Conservation (phyloP, 345 rosid genomes). For the Acer saccharum region DNA sequence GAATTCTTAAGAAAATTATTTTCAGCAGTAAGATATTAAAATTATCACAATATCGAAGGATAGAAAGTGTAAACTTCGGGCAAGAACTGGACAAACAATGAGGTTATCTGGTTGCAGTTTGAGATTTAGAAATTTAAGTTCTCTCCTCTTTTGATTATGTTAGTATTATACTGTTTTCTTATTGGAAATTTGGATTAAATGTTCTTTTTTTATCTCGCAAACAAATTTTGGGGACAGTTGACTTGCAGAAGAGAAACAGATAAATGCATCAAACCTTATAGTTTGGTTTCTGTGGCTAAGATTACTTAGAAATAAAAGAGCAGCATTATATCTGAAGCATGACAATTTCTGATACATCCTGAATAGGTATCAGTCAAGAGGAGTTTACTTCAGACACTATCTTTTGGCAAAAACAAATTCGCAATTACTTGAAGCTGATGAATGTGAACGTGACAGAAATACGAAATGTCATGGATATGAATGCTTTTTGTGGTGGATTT, state of each 20-base stretch:
- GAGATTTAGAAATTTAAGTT: neutral
- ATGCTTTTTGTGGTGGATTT: conserved; percentile 79
- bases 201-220: neutral
- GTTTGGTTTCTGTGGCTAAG: neutral
- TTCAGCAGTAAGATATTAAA: neutral
- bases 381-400: conserved; percentile 53
- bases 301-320: neutral
- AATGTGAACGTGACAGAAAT: conserved; percentile 47
- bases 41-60: neutral
- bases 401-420: conserved; percentile 82
- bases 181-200: neutral
- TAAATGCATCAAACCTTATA: neutral
- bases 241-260: neutral
- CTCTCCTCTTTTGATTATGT: neutral
- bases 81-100: neutral
- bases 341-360: conserved; percentile 12
- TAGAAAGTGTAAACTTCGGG: neutral
- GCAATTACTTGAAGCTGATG: conserved; percentile 69
- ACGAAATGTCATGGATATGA: conserved; percentile 93
- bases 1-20: neutral
- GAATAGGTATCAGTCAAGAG: conserved; percentile 64
- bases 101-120: neutral
- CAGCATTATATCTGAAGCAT: neutral
- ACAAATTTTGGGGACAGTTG: neutral
- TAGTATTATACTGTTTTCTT: neutral